Base-by-base conservation (phyloP, 2,329 filamentous ascomycete species). In the Diaporthe citri region DNA sequence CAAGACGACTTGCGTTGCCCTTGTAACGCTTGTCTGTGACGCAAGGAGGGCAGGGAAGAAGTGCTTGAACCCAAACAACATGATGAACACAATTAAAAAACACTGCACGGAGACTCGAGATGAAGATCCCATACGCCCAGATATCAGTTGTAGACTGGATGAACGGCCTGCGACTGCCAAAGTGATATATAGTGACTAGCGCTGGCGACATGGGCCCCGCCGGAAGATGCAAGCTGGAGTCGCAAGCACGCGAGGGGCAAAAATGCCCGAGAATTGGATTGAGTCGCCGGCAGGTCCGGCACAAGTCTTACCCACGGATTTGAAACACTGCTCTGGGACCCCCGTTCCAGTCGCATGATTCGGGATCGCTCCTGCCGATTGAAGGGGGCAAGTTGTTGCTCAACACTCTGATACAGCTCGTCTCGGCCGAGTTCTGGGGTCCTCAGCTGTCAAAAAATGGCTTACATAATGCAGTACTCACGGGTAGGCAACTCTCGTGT, bases 1-100 rank as follows among this genome's bases (percentile, higher is more conserved):
- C 1, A 74, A 22, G 25, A 62, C 39, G 31, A 59, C n/a, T 28
- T 75, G 71, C 4, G 74, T 55, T 25, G 66, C 64, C 20, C 31
- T 25, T n/a, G 36, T 28, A 39, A 39, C 25, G 46, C 48, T 13
- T 36, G 41, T 12, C 17, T 56, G 48, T 46, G 57, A 72, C 20
- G 57, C 46, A 12, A 72, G 51, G 48, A 72, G 57, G 57, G 22
- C 36, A 25, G 57, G 57, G 5, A 62, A 52, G 36, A 64, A 12
- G 17, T 31, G 12, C 25, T 56, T 55, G 4, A 56, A 12, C 6
- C 46, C 36, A 59, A 57, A 17, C 28, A 43, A 34, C 71, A 72
- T 55, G 34, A 46, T 36, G n/a, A 25, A 43, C 13, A 31, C 25
- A 36, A 64, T 25, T 12, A 15, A 4, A 55, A 55, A 41, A 4